These are phyloP conservation scores for Ogataea naganishii DNA, from an alignment of 805 yeast genomes.

Conservation along the genomic window DNA sequence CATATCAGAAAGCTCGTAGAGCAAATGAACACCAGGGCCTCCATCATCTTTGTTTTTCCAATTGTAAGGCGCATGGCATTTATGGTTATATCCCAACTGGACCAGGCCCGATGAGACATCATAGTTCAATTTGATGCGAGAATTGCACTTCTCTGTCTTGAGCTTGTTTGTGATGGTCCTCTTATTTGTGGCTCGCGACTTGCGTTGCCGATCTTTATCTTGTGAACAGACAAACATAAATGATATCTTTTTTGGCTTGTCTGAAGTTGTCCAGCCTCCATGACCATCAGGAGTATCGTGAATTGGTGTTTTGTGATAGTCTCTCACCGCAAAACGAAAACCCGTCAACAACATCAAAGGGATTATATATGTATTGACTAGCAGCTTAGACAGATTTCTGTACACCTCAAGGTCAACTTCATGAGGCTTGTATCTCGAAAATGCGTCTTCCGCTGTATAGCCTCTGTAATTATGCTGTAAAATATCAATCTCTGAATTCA, in stretches of 20 bases:
- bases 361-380: slow-evolving; percentile 27
- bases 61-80: slow-evolving; percentile 28
- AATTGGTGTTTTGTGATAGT: slow-evolving; percentile 29
- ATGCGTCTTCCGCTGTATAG: slow-evolving; percentile 19
- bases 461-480: slow-evolving; percentile 27
- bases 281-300: slow-evolving; percentile 9
- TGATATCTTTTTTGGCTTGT: slow-evolving; percentile 29
- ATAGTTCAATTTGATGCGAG: slow-evolving; percentile 29
- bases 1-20: slow-evolving; percentile 1
- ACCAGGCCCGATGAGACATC: slow-evolving; percentile 29
- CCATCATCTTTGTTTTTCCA: slow-evolving; percentile 19
- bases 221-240: slow-evolving; percentile 39
- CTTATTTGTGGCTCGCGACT: slow-evolving; percentile 30
- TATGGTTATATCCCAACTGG: slow-evolving; percentile 29
- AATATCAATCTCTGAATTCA: slow-evolving; percentile 26
- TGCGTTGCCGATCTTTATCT: slow-evolving; percentile 32
- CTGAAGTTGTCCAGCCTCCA: slow-evolving; percentile 19
- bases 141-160: slow-evolving; percentile 32
- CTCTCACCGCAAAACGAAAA: slow-evolving; percentile 34
- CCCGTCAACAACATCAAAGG: slow-evolving; percentile 34
- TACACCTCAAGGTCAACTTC: slow-evolving; percentile 24
- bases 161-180: slow-evolving; percentile 29
- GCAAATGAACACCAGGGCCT: slow-evolving; percentile 7
- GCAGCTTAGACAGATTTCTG: slow-evolving; percentile 24
- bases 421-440: slow-evolving; percentile 25